Evolutionary conservation across 2,329 filamentous ascomycete genomes (phyloP), one percentile per base, ranked within the genome.

Genomic region (Podosphaera fusca): DNA sequence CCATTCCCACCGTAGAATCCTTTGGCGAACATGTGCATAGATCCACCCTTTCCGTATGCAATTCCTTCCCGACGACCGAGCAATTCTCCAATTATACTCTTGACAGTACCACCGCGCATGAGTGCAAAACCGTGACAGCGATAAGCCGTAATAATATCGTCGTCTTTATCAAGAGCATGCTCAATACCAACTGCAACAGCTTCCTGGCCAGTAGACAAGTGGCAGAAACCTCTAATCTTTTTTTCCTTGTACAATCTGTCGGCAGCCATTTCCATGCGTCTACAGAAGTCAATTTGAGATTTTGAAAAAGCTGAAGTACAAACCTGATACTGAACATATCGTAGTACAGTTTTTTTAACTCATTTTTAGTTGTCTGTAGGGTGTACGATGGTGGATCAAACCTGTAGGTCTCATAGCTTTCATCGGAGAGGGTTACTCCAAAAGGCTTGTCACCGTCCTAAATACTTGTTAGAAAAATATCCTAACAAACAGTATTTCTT

Each of bases 211-310:
- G 85, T 94, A 59, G 92, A 96, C 73, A 98, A 75, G 75, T 98
- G 92, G 76, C 92, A 98, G 85, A 98, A 98, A 75, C 92, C 92
- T 67, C 92, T 86, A 67, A 98, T 96, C 80, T 98, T 96, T 84
- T 98, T 98, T 78, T 96, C 92, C 79, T 98, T 98, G 86, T 98
- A 98, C 68, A 98, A 78, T 70, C 90, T 82, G 71, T 98, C 92
- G 75, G 92, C 88, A 64, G 90, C 89, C 90, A 98, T 95, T 75
- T 98, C 92, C 92, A 98, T 95, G 72, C 94, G 92, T 75, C 89
- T 95, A 66, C 45, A 51, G 12, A 40, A 56, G 58, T 61, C 29
- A 61, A 58, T 14, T 54, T 57, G n/a, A n/a, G 55, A n/a, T 7
- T 6, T 31, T 30, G 9, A 14, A 46, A 30, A 35, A 35, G 31